Percentiles rank a stretch among this genome's conserved stretches.
phyloP scores from a whole-genome alignment of 2,329 filamentous ascomycete genomes.

The Claviceps fusiformis region DNA sequence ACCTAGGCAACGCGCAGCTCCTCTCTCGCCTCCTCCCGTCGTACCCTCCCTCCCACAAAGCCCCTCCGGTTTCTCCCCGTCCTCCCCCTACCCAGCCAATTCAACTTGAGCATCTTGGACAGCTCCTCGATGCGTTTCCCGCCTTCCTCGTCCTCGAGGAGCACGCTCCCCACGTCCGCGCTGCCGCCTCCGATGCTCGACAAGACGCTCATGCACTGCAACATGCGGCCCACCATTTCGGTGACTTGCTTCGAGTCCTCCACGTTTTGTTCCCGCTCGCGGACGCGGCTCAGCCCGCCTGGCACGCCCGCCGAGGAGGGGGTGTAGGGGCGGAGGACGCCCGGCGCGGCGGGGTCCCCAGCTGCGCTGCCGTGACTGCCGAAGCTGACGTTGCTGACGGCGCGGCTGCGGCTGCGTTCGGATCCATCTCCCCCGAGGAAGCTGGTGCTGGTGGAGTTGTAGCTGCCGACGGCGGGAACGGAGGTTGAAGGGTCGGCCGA shows the following conservation, averaged over 20 bases:
- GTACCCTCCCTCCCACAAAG: slow-evolving; percentile 60
- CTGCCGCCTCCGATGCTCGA: slow-evolving; percentile 48
- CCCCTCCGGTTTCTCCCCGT: slow-evolving; percentile 83
- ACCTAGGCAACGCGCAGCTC: slow-evolving; percentile 27
- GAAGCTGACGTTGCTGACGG: slow-evolving; percentile 72
- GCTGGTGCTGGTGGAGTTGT: slow-evolving; percentile 66
- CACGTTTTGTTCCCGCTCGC: slow-evolving; percentile 46
- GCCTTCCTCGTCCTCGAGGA: slow-evolving; percentile 50
- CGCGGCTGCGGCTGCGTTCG: slow-evolving; percentile 54
- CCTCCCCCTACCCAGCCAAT: slow-evolving; percentile 84
- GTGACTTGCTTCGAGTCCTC: slow-evolving; percentile 70
- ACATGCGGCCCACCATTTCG: slow-evolving; percentile 86
- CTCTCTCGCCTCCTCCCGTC: slow-evolving; percentile 28
- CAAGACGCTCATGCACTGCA: slow-evolving; percentile 90
- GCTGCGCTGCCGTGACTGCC: slow-evolving; percentile 34
- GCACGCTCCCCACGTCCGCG: slow-evolving; percentile 10
- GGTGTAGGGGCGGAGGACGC: slow-evolving; percentile 35
- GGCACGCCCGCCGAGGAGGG: slow-evolving; percentile 23
- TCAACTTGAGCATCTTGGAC: slow-evolving; percentile 80
- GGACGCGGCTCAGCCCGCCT: slow-evolving; percentile 25
- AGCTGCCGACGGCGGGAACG: slow-evolving; percentile 43
- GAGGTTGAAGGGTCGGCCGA: slow-evolving; percentile 50
- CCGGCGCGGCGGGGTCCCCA: slow-evolving; percentile 5
- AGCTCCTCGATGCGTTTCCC: slow-evolving; percentile 73
- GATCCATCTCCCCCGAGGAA: slow-evolving; percentile 52